Evolutionary conservation across 805 yeast genomes (phyloP).

Genomic region (Kluyveromyces starmeri): DNA sequence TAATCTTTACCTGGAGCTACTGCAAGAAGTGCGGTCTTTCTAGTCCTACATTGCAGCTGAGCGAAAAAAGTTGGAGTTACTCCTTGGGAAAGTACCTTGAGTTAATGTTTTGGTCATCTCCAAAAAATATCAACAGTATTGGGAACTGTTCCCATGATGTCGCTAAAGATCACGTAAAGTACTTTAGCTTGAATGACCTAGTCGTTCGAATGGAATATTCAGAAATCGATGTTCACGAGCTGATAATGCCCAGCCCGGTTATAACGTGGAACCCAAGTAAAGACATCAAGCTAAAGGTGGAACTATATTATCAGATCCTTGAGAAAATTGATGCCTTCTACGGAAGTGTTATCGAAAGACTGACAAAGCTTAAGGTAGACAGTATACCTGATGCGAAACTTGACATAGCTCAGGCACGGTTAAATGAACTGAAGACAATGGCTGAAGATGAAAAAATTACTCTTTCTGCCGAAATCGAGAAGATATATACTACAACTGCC

Average conservation of each 20-base stretch:
- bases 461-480: conserved; percentile 38
- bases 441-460: conserved; percentile 43
- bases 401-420: conserved; percentile 54
- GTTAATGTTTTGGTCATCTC: conserved; percentile 65
- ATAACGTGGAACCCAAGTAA: conserved; percentile 64
- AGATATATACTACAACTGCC: conserved; percentile 43
- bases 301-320: conserved; percentile 45
- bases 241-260: conserved; percentile 66
- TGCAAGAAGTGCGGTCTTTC: conserved; percentile 71
- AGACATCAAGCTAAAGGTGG: conserved; percentile 60
- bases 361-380: conserved; percentile 68
- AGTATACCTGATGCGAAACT: conserved; percentile 62
- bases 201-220: conserved; percentile 76
- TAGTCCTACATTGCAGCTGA: conserved; percentile 74
- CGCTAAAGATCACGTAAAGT: conserved; percentile 71
- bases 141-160: conserved; percentile 75
- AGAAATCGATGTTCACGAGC: conserved; percentile 64
- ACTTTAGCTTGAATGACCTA: conserved; percentile 71
- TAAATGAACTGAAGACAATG: conserved; percentile 47
- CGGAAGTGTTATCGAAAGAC: conserved; percentile 58
- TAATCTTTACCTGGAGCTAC: conserved; percentile 82
- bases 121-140: conserved; percentile 44
- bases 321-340: conserved; percentile 54
- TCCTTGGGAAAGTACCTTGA: conserved; percentile 93
- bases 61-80: conserved; percentile 78